A percentile compares a stretch with the other conserved stretches of the same genome.
phyloP scores from a whole-genome alignment of 345 rosid species.

The Aquilaria malaccensis region DNA sequence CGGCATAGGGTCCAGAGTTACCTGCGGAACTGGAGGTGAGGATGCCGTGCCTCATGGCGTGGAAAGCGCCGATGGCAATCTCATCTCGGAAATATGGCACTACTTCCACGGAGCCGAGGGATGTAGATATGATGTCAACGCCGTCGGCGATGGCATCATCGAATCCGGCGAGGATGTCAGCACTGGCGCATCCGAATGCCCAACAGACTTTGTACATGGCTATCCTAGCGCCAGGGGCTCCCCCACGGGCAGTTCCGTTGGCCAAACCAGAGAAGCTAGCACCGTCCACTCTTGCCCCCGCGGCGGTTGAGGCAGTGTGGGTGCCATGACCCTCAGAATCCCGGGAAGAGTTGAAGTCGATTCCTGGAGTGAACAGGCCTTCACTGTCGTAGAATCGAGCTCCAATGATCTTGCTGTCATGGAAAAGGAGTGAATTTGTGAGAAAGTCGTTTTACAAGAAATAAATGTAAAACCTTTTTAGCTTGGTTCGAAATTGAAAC shows the following conservation, averaged over 20 bases:
- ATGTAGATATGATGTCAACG: conserved; percentile 13
- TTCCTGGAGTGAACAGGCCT: not conserved
- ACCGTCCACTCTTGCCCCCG: conserved; percentile 15
- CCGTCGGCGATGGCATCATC: conserved; percentile 32
- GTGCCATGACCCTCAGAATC: conserved; percentile 24
- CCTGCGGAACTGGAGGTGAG: conserved; percentile 25
- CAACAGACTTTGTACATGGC: conserved; percentile 35
- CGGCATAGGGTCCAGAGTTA: conserved; percentile 18
- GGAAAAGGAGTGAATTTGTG: no score
- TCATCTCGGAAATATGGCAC: conserved; percentile 3
- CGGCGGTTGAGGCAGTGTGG: conserved; percentile 33
- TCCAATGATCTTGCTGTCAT: conserved; percentile 6
- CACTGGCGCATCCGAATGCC: conserved; percentile 18
- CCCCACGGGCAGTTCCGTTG: conserved; percentile 30
- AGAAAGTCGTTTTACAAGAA: no score
- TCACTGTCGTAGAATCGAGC: not conserved
- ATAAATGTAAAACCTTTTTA: no score
- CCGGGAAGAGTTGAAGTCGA: conserved; percentile 15
- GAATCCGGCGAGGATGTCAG: conserved; percentile 31
- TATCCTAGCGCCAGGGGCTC: conserved; percentile 26
- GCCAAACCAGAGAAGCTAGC: conserved; percentile 23
- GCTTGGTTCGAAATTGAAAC: not conserved
- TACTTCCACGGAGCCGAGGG: not conserved
- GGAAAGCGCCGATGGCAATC: conserved; percentile 31
- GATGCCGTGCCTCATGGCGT: conserved; percentile 26